These are phyloP conservation scores for Austroboletus eburneus DNA, from an alignment of 768 basidiomycete species.

Conservation along the genomic window DNA sequence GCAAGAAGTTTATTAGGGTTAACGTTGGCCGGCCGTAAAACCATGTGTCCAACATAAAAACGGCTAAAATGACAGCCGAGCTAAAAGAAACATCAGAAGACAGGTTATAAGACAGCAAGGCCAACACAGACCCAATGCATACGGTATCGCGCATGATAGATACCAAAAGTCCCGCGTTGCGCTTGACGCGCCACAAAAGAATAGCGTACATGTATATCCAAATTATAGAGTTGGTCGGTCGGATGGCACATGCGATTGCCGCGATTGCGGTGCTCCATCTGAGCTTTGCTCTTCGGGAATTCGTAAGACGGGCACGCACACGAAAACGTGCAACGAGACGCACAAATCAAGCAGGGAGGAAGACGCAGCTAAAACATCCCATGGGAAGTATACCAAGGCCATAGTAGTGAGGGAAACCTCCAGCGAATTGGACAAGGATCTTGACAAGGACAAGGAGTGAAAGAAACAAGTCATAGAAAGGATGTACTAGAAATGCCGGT, in stretches of 20 bases:
- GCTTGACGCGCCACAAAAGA: conserved; percentile 52
- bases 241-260: conserved; percentile 71
- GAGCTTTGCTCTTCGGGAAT: conserved; percentile 31
- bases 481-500: conserved; percentile 48
- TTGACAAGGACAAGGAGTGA: conserved; percentile 75
- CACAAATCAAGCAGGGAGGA: conserved; percentile 17
- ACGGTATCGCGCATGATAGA: conserved; percentile 38
- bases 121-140: conserved; percentile 42
- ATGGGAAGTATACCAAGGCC: conserved; percentile 77
- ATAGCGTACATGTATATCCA: conserved; percentile 70
- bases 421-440: conserved; percentile 89
- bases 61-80: conserved; percentile 22
- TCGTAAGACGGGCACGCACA: conserved; percentile 22
- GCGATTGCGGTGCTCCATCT: conserved; percentile 50
- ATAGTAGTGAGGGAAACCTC: conserved; percentile 83
- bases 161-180: conserved; percentile 27
- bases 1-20: conserved; percentile 79
- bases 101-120: conserved; percentile 1
- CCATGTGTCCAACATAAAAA: conserved; percentile 56
- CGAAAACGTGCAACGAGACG: not conserved
- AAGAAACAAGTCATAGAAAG: conserved; percentile 86
- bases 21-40: conserved; percentile 67
- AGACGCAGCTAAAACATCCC: conserved; percentile 42
- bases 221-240: conserved; percentile 86
- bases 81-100: conserved; percentile 13